Base-by-base conservation (phyloP, 1,139 yeast species). In the Debaryomyces singareniensis region DNA sequence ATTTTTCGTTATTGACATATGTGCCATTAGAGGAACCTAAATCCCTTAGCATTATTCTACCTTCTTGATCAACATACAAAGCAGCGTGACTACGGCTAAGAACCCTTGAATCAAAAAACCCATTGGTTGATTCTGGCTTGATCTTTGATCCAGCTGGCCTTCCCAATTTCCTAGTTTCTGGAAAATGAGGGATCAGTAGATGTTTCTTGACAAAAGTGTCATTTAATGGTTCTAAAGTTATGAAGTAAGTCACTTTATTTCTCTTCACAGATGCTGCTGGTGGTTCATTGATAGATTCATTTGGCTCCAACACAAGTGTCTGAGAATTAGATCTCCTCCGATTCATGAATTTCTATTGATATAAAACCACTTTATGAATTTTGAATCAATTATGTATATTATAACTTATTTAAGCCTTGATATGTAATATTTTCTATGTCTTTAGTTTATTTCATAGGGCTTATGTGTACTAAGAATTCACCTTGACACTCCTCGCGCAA, bases 11-110 rank as follows among this genome's bases (percentile, higher is more conserved):
- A 52, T 91, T 91, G 29, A 91, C 75, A 52, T 83, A 93, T 0
- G 98, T 91, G 7, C 99, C 99, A 55, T 91, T 91, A 13, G 96
- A 84, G 5, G 95, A 82, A 31, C 87, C 86, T 43, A 87, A 69
- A 56, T 91, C 99, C 43, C 80, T 76, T 25, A 91, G 71, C 71
- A 73, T 85, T 21, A 91, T 69, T 36, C 71, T 71, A 9, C 93
- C 89, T 5, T 65, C 62, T n/a, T 76, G 62, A 43, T 82, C 89
- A 25, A 87, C 78, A 64, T 76, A 85, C 38, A 91, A 61, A 44
- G 85, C 91, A 0, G 99, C 99, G 57, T 91, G 99, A 47, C 84
- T 91, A 41, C 99, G 67, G 27, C 95, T 81, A 30, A 91, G 68
- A 10, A 93, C 98, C 24, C 98, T 66, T 5, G 96, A 86, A 52